A percentile compares a stretch with the other conserved stretches of the same genome.
phyloP scores from a whole-genome alignment of 2,329 filamentous ascomycete species.

The Penicillium expansum region DNA sequence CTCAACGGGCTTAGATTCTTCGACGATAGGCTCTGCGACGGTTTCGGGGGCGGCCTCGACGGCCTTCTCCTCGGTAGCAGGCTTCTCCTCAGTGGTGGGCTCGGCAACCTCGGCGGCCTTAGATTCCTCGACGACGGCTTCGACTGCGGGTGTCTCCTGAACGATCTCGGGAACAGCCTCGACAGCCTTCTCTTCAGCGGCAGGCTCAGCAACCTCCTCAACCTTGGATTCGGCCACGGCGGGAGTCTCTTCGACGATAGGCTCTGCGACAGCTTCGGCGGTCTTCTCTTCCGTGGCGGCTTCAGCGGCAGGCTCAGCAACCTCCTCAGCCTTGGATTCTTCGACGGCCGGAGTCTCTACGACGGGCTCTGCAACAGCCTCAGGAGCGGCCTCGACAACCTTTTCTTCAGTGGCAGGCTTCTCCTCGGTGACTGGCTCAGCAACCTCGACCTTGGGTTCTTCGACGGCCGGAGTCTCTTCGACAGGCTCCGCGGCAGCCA shows the following conservation, averaged over 20 bases:
- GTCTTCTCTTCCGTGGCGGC: no score
- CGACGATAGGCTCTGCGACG: no score
- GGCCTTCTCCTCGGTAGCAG: no score
- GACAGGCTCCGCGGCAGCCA: conserved; percentile 1
- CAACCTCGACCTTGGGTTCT: background rate
- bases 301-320: background rate
- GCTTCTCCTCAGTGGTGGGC: no score
- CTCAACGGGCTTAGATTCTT: conserved; percentile 2
- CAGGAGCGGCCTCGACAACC: background rate
- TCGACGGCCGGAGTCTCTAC: background rate
- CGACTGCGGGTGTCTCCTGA: background rate
- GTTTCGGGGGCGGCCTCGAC: no score
- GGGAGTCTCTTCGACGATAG: background rate
- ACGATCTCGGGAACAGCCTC: conserved; percentile 7
- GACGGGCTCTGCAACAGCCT: no score
- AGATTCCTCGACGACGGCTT: background rate
- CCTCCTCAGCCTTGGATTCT: background rate
- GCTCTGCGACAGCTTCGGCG: conserved; percentile 2
- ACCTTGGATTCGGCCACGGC: background rate
- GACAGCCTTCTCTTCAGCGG: background rate
- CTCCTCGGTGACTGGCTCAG: background rate
- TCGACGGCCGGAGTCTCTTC: background rate
- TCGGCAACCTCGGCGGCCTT: background rate
- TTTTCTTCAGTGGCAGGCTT: conserved; percentile 3
- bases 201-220: background rate